Evolutionary conservation across 768 basidiomycete genomes (phyloP), one percentile per base, ranked within the genome.

Genomic region (Trichaptum fuscoviolaceum): DNA sequence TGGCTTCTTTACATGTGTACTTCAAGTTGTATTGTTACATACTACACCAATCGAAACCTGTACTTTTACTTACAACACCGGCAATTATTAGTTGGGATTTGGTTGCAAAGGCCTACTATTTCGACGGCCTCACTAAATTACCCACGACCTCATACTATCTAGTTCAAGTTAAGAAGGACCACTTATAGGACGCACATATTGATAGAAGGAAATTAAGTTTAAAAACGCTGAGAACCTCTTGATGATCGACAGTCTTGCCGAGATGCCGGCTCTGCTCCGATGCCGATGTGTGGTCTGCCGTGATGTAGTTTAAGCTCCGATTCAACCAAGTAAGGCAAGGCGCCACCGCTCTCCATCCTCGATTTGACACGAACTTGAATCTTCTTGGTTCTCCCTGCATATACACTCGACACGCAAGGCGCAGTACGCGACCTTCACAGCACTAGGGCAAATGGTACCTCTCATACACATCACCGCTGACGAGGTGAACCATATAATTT

Each of bases 401-500:
- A 52, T 52, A 52, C 20, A 52, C 42, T 52, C 42, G 10, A 52
- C 42, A 52, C 42, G 12, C 42, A 52, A 52, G 42, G 42, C 42
- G 15, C 42, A 52, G 15, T 20, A 52, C 42, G 42, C 42, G 42
- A 20, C 42, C 42, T 52, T 52, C 12, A 2, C 42, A 52, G 12
- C 42, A 3, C 12, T 20, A 52, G 42, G 15, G 3, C 2, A 52
- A 20, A 80, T 82, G 73, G 75, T 76, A 58, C 77, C 81, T 65
- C 82, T 83, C 63, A 83, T 90, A 62, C 82, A 83, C 35, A 89
- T 93, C 69, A 85, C 87, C 57, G 89, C 92, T 42, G 92, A 93
- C 70, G 91, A 94, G 74, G 82, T 95, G 67, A 95, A 95, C 74
- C 91, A 89, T 71, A 85, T 94, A 68, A 88, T 95, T 61, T 87